phyloP scores from a whole-genome alignment of 1,284 basidiomycete genomes.

The Trichosporon faecale region DNA sequence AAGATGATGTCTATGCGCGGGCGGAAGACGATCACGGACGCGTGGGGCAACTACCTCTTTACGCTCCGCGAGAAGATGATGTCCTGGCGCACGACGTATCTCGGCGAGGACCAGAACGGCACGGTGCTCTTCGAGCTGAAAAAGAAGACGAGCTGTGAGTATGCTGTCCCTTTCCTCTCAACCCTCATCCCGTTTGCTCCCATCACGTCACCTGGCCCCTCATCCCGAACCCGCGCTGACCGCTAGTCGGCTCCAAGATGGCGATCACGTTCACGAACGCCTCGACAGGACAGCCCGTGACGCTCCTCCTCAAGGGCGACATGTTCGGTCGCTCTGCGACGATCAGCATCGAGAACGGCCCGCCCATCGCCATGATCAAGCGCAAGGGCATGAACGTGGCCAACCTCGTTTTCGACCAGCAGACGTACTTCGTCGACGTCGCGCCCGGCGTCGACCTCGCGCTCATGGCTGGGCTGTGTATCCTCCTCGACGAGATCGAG shows the following conservation, averaged over 20 bases:
- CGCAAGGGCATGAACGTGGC: slow-evolving; percentile 38
- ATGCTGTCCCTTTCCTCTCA: too few relatives aligned
- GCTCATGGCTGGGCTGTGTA: slow-evolving; percentile 52
- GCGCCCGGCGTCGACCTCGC: slow-evolving; percentile 53
- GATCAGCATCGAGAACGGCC: slow-evolving; percentile 35
- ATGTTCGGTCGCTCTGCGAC: slow-evolving; percentile 44
- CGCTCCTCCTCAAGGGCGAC: slow-evolving; percentile 41
- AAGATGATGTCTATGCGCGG: slow-evolving; percentile 42
- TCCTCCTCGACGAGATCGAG: slow-evolving; percentile 52
- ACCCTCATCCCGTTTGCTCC: too few relatives aligned
- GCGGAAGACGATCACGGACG: slow-evolving; percentile 47
- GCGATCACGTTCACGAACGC: slow-evolving; percentile 40
- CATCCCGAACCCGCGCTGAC: not conserved
- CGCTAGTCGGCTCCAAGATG: slow-evolving; percentile 45
- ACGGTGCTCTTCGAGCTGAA: slow-evolving; percentile 42
- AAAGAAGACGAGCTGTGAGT: slow-evolving; percentile 40
- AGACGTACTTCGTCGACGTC: slow-evolving; percentile 51
- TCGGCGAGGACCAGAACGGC: slow-evolving; percentile 36
- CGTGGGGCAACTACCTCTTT: slow-evolving; percentile 39
- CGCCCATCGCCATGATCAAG: slow-evolving; percentile 43
- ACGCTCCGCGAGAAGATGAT: slow-evolving; percentile 41
- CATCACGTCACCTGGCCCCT: too few relatives aligned
- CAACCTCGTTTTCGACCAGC: slow-evolving; percentile 41
- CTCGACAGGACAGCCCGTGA: slow-evolving; percentile 28
- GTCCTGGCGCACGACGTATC: slow-evolving; percentile 34